Evolutionary conservation across 441 rosid genomes (phyloP), one percentile per base, ranked within the genome.

Genomic region (Breynia disticha): DNA sequence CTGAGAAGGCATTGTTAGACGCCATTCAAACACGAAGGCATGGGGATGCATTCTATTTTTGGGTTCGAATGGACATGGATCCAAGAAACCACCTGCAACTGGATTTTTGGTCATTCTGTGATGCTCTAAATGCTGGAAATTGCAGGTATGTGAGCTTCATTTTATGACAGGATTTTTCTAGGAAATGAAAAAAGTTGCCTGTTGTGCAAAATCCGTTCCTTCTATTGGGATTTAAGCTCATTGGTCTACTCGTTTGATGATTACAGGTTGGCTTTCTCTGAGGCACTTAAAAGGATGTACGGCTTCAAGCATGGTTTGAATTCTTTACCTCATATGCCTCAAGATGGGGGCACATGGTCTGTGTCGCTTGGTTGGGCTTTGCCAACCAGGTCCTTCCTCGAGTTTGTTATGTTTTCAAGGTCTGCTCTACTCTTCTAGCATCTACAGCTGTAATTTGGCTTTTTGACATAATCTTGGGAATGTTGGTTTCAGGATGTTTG

Each of bases 341-440:
- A 62, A 37, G 95, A 83, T 62, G 96, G 90, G 15, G 87, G 74
- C 68, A 86, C 99, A 37, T 89, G 99, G 99, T 89, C 97, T 48
- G 89, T 86, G 64, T 81, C 77, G 95, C 82, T 77, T 59, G 81
- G 96, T 74, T 93, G 97, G 97, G 88, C 78, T 50, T 57, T 93
- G 81, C 99, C 99, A 60, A 89, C 96, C 15, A 77, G 78, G 70
- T 93, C 97, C 54, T 93, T 86, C 77, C 78, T 84, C n/a, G 97
- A 93, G 80, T 93, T 89, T 63, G 88, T 82, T 16, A 86, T 93
- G 96, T 89, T 93, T 63, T 93, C 97, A 44, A 84, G 99, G 99
- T 93, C 22, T 22, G 50, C 55, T 42, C 24, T 43, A 42, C 50
- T 49, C 3, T 39, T 39, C 15, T 10, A 19, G n/a, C n/a, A 15